Evolutionary conservation across 768 basidiomycete species (phyloP).

Genomic region (Rhodotorula sphaerocarpa): DNA sequence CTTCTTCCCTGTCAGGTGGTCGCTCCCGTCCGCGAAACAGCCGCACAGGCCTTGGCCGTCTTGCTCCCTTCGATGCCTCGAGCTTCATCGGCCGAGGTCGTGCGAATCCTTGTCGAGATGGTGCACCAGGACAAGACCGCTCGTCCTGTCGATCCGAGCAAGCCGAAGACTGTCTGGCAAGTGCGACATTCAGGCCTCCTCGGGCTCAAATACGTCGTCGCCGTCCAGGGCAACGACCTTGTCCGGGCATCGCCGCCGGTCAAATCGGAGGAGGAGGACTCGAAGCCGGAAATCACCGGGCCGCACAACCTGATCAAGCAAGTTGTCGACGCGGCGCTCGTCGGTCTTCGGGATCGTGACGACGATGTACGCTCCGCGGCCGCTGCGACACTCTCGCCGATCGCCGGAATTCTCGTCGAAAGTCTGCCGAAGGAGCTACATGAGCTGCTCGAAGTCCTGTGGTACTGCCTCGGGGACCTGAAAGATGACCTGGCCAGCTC

Average conservation of each 20-base stretch:
- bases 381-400: conserved; percentile 79
- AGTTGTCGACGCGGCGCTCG: conserved; percentile 79
- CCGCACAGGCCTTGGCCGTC: conserved; percentile 85
- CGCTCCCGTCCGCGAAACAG: conserved; percentile 92
- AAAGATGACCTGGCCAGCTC: conserved; percentile 95
- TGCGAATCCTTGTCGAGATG: conserved; percentile 80
- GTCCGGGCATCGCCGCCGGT: conserved; percentile 48
- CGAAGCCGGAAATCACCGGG: conserved; percentile 10
- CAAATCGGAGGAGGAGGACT: conserved; percentile 4
- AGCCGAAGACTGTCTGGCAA: conserved; percentile 71
- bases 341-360: conserved; percentile 81
- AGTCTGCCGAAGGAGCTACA: conserved; percentile 60
- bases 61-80: conserved; percentile 79
- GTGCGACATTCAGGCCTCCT: conserved; percentile 94
- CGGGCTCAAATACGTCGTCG: conserved; percentile 96
- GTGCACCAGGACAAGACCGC: conserved; percentile 56
- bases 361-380: conserved; percentile 96
- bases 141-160: conserved; percentile 47
- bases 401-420: conserved; percentile 71
- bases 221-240: conserved; percentile 69
- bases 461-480: conserved; percentile 83
- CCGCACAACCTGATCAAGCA: conserved; percentile 53
- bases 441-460: conserved; percentile 70
- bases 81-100: conserved; percentile 69
- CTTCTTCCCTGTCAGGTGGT: conserved; percentile 53